Conservation (phyloP, 2,329 filamentous ascomycete species). For the Venturia pyrina region DNA sequence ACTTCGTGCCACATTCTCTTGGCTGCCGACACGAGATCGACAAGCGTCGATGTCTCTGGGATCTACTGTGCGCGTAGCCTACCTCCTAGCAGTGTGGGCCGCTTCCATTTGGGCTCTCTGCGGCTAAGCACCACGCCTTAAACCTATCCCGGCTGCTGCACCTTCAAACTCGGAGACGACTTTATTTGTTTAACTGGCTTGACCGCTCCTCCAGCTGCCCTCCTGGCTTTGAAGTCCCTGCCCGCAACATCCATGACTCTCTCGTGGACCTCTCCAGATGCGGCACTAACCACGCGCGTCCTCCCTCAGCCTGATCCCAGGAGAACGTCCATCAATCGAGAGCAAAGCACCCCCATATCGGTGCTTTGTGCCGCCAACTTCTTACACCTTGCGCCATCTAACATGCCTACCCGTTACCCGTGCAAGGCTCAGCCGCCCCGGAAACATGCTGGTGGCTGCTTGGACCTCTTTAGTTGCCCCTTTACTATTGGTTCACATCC, state of each 20-base stretch:
- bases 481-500: slow-evolving; percentile 5
- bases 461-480: not conserved
- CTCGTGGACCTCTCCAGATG: not conserved
- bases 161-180: not conserved
- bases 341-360: not conserved
- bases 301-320: not conserved
- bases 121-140: not conserved
- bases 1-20: not conserved
- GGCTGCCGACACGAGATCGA: slow-evolving; percentile 8
- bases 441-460: slow-evolving; percentile 3
- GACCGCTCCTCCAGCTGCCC: slow-evolving; percentile 1
- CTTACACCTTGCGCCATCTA: slow-evolving; percentile 10
- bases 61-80: not conserved
- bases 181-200: not conserved
- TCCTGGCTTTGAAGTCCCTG: not conserved
- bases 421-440: slow-evolving; percentile 10
- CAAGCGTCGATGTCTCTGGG: not conserved
- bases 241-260: slow-evolving; percentile 5
- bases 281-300: not conserved
- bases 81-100: not conserved
- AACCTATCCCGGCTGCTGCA: not conserved
- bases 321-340: not conserved
- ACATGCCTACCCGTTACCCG: slow-evolving; percentile 4
- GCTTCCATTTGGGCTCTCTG: not conserved
- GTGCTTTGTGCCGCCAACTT: slow-evolving; percentile 8